phyloP scores from a whole-genome alignment of 2,329 filamentous ascomycete genomes.

The Fusarium protoensiforme region DNA sequence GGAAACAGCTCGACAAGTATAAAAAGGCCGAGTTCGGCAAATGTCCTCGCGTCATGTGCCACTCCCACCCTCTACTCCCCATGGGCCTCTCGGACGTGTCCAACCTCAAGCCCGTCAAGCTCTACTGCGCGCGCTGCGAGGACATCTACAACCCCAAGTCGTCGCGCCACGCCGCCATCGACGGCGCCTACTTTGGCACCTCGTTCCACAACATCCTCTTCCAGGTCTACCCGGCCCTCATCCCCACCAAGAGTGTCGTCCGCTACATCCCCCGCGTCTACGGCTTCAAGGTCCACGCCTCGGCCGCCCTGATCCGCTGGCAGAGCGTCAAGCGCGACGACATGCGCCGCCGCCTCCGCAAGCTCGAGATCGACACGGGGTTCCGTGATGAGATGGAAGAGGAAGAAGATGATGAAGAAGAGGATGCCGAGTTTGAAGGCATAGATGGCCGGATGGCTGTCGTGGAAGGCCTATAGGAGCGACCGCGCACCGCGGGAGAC shows the following conservation, averaged over 20 bases:
- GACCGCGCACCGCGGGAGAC: background rate
- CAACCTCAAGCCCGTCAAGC: slow-evolving; percentile 90
- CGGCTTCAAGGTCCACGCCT: slow-evolving; percentile 94
- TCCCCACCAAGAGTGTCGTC: slow-evolving; percentile 85
- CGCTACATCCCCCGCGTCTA: slow-evolving; percentile 92
- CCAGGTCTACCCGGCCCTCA: slow-evolving; percentile 93
- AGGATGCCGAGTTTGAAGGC: slow-evolving; percentile 55
- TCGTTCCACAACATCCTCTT: slow-evolving; percentile 99
- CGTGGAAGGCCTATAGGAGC: slow-evolving; percentile 40
- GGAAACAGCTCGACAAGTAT: slow-evolving; percentile 91
- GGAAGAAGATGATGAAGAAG: slow-evolving; percentile 72
- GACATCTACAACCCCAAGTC: slow-evolving; percentile 99
- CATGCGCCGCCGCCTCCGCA: slow-evolving; percentile 80
- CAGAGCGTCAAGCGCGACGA: slow-evolving; percentile 84
- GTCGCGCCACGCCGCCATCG: slow-evolving; percentile 91
- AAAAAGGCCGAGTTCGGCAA: slow-evolving; percentile 99
- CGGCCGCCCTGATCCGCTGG: slow-evolving; percentile 90
- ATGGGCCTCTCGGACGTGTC: slow-evolving; percentile 94
- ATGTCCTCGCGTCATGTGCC: slow-evolving; percentile 95
- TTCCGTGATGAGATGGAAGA: slow-evolving; percentile 78
- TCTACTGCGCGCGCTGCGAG: slow-evolving; percentile 97
- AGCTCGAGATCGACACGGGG: slow-evolving; percentile 79
- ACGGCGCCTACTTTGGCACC: slow-evolving; percentile 97
- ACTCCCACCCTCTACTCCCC: slow-evolving; percentile 90
- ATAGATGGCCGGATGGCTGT: slow-evolving; percentile 47